A percentile compares a stretch with the other conserved stretches of the same genome.
phyloP scores from a whole-genome alignment of 2,329 filamentous ascomycete species.

The Calonectria montana region DNA sequence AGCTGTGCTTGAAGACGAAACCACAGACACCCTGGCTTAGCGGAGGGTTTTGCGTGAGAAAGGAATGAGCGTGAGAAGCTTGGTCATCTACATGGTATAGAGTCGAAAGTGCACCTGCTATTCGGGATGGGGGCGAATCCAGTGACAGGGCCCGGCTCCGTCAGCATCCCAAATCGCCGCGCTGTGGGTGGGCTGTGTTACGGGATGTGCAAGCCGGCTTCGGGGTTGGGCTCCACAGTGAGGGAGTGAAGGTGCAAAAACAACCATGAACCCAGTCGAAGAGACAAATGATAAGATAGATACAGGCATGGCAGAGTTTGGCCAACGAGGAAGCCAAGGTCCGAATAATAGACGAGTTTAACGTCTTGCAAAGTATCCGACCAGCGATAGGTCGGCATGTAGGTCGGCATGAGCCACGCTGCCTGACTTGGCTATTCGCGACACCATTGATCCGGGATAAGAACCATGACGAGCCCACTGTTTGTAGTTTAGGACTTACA shows the following conservation, averaged over 20 bases:
- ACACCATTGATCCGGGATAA: slow-evolving; percentile 22
- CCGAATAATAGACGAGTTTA: not conserved
- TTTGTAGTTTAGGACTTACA: not conserved
- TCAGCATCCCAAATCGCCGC: slow-evolving; percentile 34
- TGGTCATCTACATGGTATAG: slow-evolving; percentile 14
- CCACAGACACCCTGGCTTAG: not conserved
- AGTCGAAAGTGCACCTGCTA: not conserved
- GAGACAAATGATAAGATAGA: not conserved
- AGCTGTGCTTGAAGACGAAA: not conserved
- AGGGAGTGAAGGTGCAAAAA: slow-evolving; percentile 4
- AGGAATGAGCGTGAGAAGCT: slow-evolving; percentile 6
- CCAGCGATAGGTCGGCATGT: not conserved
- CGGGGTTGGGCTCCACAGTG: slow-evolving; percentile 17
- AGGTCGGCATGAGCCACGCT: not conserved
- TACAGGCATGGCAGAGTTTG: not conserved
- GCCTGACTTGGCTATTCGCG: slow-evolving; percentile 5
- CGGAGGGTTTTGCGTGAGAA: slow-evolving; percentile 6
- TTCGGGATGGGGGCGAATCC: slow-evolving; percentile 18
- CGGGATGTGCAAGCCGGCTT: slow-evolving; percentile 12
- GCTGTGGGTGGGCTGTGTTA: slow-evolving; percentile 23
- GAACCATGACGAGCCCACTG: slow-evolving; percentile 10
- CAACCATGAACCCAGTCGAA: not conserved
- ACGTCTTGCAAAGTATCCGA: not conserved
- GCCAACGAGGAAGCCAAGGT: not conserved
- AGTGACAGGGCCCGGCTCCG: slow-evolving; percentile 21